These are phyloP conservation scores for Citrus unshiu DNA, from an alignment of 345 rosid genomes.

Conservation along the genomic window DNA sequence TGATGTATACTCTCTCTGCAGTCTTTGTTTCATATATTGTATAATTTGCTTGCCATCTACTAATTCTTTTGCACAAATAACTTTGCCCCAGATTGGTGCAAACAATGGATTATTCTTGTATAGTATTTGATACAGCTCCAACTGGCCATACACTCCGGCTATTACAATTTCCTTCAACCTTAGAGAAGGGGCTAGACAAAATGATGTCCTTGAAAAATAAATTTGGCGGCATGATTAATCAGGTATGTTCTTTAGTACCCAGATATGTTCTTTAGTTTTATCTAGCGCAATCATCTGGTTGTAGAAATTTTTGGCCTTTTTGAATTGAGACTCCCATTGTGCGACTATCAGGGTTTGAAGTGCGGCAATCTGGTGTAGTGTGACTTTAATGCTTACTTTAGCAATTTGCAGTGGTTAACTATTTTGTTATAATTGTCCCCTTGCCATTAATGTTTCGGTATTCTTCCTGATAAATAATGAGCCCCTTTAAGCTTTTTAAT, in stretches of 20 bases:
- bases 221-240: conserved; percentile 90
- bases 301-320: background rate
- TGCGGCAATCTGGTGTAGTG: background rate
- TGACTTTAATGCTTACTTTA: background rate
- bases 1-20: background rate
- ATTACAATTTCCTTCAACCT: conserved; percentile 87
- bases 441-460: too few relatives aligned
- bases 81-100: conserved; percentile 75
- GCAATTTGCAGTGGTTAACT: background rate
- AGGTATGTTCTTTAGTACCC: conserved; percentile 53
- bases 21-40: background rate
- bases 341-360: background rate
- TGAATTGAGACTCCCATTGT: background rate
- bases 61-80: conserved; percentile 2
- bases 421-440: background rate
- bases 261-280: conserved; percentile 43
- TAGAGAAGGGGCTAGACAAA: conserved; percentile 92
- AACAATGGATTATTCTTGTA: conserved; percentile 94
- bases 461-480: too few relatives aligned
- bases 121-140: conserved; percentile 98
- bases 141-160: conserved; percentile 97
- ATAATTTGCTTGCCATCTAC: background rate
- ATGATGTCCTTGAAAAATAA: conserved; percentile 85
- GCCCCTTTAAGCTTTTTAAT: background rate
- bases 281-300: background rate